Conservation (phyloP, 192 early-diverging fungal genomes). For the Linnemannia exigua region DNA sequence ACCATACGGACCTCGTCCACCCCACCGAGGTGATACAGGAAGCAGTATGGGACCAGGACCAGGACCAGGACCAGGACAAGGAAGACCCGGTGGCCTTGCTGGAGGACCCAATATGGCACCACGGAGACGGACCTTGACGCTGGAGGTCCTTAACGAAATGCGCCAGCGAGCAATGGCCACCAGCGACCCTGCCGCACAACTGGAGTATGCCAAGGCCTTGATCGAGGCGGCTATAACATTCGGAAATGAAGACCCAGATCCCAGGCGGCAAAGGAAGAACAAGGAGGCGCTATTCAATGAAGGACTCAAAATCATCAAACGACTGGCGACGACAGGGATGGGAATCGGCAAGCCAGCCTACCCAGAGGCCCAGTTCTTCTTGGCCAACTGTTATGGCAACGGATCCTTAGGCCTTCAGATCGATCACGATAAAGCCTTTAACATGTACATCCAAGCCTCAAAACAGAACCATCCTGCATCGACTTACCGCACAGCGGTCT, state of each 20-base stretch:
- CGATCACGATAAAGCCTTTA: constrained; percentile 93
- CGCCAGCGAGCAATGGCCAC: constrained; percentile 65
- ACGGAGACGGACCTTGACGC: constrained; percentile 31
- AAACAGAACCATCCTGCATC: constrained; percentile 93
- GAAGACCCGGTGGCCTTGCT: neutral
- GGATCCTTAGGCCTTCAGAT: constrained; percentile 81
- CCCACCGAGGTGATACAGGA: constrained; percentile 36
- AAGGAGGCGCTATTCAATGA: constrained; percentile 85
- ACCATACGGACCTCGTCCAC: constrained; percentile 12
- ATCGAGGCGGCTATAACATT: constrained; percentile 83
- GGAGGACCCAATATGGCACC: constrained; percentile 29
- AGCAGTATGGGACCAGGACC: constrained; percentile 13
- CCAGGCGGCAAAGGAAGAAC: constrained; percentile 76
- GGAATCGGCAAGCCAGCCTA: constrained; percentile 80
- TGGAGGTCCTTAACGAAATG: constrained; percentile 49
- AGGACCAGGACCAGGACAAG: constrained; percentile 5
- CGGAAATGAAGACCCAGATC: constrained; percentile 71
- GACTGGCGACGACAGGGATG: constrained; percentile 78
- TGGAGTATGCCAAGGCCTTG: constrained; percentile 91
- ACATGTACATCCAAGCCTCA: constrained; percentile 91
- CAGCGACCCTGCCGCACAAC: constrained; percentile 79
- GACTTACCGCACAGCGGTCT: constrained; percentile 95
- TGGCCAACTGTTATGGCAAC: constrained; percentile 92
- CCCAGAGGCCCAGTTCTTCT: constrained; percentile 93
- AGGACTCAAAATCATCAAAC: constrained; percentile 89